Evolutionary conservation across 345 rosid species (phyloP), one percentile per base, ranked within the genome.

Genomic region (Pugionium dolabratum): DNA sequence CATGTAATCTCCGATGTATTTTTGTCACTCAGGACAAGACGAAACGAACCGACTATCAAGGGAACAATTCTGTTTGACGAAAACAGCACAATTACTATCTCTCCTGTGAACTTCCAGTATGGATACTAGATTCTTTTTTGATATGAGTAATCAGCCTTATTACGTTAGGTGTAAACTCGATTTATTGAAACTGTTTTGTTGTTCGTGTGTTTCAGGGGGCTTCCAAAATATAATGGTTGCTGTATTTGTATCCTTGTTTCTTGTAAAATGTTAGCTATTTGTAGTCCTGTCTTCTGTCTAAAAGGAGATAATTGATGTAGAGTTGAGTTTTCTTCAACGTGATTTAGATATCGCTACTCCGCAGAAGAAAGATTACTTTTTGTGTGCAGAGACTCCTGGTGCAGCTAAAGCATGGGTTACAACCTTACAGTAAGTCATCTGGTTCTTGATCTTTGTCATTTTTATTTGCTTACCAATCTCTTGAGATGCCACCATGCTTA

Each of bases 371-470:
- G 99, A 91, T 64, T 95, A 91, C 79, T 95, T 91, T 74, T 85
- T 95, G 30, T 95, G 97, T 76, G 91, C 96, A 25, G 97, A 95
- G 71, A 91, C 99, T 66, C 90, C 99, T 64, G 90, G 90, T 70
- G 97, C 99, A 32, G 90, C 99, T 70, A 89, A 86, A 75, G 99
- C 99, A 46, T 95, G 96, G 97, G 99, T 95, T 26, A 74, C 91
- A 62, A 95, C 99, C 42, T 79, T 95, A 65, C 88, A 83, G 99
- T 95, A 87, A 84, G 97, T 75, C 56, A 29, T 51, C 59, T 58
- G 42, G 9, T 58, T 40, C 58, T 18, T 18, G 18, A 18, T 18
- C 18, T 36, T 67, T 59, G 27, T 34, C 44, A 7, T 29, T 43
- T 26, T 18, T 18, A 18, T 18, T 18, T 18, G 7, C 41, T 11